A percentile compares a stretch with the other conserved stretches of the same genome.
Evolutionary conservation across 1,139 yeast species (phyloP).

Genomic region (Geotrichum europaeum): DNA sequence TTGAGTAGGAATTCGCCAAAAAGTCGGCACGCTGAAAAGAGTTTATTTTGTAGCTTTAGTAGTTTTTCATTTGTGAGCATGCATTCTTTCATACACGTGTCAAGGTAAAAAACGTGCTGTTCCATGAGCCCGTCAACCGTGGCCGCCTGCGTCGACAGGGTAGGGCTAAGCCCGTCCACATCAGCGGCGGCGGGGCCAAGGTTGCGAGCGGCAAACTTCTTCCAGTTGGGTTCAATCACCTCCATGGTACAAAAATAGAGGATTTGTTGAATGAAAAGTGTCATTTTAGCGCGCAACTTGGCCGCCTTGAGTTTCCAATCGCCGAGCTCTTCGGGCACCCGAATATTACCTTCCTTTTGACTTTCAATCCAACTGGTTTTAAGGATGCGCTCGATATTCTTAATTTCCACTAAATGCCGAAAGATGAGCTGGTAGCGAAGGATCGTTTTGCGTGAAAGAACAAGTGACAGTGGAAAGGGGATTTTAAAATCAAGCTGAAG

Average conservation of each 20-base stretch:
- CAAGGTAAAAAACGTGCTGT: constrained; percentile 53
- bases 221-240: constrained; percentile 56
- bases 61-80: constrained; percentile 58
- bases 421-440: constrained; percentile 77
- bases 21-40: constrained; percentile 39
- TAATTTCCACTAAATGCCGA: constrained; percentile 60
- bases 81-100: constrained; percentile 61
- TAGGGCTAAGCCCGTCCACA: neutral
- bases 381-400: constrained; percentile 54
- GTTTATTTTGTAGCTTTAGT: constrained; percentile 40
- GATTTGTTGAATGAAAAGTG: constrained; percentile 51
- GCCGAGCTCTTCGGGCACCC: constrained; percentile 34
- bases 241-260: constrained; percentile 53
- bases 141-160: constrained; percentile 20
- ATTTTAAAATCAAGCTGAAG: constrained; percentile 61
- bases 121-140: constrained; percentile 50
- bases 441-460: constrained; percentile 63
- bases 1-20: constrained; percentile 52
- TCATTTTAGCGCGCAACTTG: constrained; percentile 56
- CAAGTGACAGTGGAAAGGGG: constrained; percentile 81
- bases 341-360: constrained; percentile 40
- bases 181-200: constrained; percentile 11
- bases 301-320: constrained; percentile 57
- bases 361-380: constrained; percentile 72
- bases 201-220: constrained; percentile 36